Percentiles rank a stretch among this genome's conserved stretches.
Evolutionary conservation across 1,284 basidiomycete genomes (phyloP).

Genomic region (Cerrena zonata): DNA sequence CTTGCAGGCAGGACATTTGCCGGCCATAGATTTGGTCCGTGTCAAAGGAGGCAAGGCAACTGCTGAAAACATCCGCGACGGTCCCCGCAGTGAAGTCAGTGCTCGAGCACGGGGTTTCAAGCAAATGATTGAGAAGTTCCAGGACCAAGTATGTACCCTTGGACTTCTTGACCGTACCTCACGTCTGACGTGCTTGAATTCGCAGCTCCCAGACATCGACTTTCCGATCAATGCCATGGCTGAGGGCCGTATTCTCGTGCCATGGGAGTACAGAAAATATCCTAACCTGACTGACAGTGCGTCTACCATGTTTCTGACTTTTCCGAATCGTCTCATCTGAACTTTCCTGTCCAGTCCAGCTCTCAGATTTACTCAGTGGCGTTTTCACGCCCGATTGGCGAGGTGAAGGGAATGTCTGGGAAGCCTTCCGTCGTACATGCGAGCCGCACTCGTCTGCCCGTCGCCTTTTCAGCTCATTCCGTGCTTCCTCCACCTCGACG

Average conservation of each 20-base stretch:
- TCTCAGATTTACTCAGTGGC: constrained; percentile 57
- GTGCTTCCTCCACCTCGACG: constrained; percentile 34
- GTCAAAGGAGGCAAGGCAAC: constrained; percentile 58
- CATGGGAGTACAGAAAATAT: constrained; percentile 73
- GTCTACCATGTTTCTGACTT: constrained; percentile 15
- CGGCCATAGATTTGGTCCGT: constrained; percentile 81
- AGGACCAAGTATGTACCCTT: constrained; percentile 44
- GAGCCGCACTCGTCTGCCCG: constrained; percentile 74
- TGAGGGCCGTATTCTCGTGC: constrained; percentile 84
- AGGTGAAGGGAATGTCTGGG: constrained; percentile 82
- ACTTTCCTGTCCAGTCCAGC: constrained; percentile 38
- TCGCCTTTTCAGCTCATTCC: constrained; percentile 73
- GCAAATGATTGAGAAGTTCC: constrained; percentile 69
- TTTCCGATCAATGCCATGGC: constrained; percentile 88
- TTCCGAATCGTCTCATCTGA: background rate
- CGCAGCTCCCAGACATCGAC: constrained; percentile 82
- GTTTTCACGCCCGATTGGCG: constrained; percentile 81
- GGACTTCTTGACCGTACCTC: constrained; percentile 3
- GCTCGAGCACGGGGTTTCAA: constrained; percentile 74
- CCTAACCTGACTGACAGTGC: constrained; percentile 65
- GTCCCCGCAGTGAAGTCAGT: constrained; percentile 65
- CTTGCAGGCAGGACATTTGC: constrained; percentile 65
- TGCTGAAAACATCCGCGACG: constrained; percentile 59
- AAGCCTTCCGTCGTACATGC: constrained; percentile 86
- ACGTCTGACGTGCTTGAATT: background rate